Evolutionary conservation across 139 green algal species (phyloP).

Genomic region (Tetradesmus obliquus): DNA sequence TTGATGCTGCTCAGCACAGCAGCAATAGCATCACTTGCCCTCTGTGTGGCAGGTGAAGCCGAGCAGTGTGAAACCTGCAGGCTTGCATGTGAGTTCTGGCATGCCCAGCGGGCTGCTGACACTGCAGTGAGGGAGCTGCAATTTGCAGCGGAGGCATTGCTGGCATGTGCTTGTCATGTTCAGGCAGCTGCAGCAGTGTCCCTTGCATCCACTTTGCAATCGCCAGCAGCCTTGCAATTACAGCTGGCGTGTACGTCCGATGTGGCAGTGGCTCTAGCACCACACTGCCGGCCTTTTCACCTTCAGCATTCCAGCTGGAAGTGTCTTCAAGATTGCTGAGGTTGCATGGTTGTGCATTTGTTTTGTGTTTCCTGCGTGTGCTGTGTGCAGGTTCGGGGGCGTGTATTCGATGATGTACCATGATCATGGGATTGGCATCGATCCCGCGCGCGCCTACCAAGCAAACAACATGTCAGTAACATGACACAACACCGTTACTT

Average conservation of each 20-base stretch:
- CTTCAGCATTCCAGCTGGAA: not conserved
- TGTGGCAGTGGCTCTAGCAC: too few relatives aligned
- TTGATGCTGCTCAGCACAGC: not conserved
- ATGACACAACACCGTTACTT: not conserved
- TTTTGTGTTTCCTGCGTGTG: not conserved
- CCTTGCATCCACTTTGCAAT: not conserved
- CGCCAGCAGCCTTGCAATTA: too few relatives aligned
- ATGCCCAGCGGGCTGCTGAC: too few relatives aligned
- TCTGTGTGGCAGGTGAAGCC: too few relatives aligned
- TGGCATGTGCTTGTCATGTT: not conserved
- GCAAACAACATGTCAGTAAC: not conserved
- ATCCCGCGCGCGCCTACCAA: conserved; percentile 88
- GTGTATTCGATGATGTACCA: conserved; percentile 99
- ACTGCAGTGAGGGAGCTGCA: too few relatives aligned
- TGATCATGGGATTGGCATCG: conserved; percentile 92
- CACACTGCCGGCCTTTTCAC: not conserved
- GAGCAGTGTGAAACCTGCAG: too few relatives aligned
- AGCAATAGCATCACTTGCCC: too few relatives aligned
- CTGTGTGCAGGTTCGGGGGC: conserved; percentile 88
- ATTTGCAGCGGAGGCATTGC: too few relatives aligned
- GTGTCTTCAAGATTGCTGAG: too few relatives aligned
- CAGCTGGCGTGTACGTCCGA: too few relatives aligned
- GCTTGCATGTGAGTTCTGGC: too few relatives aligned
- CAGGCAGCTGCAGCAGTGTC: not conserved
- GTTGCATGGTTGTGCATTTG: not conserved